phyloP scores from a whole-genome alignment of 371 early-diverging fungal species.

The Mortierella sp. region DNA sequence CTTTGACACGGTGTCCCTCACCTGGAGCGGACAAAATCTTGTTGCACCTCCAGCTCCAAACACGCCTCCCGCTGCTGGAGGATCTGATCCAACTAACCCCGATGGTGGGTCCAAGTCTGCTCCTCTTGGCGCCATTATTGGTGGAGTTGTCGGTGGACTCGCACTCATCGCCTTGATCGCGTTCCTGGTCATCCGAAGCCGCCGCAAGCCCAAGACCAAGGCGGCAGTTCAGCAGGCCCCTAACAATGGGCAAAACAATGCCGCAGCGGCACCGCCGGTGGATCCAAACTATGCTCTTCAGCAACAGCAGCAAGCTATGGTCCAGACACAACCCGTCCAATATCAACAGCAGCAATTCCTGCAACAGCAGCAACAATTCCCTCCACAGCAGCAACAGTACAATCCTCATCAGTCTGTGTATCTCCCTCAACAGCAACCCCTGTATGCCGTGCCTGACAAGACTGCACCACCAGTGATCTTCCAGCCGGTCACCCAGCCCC shows the following conservation, averaged over 20 bases:
- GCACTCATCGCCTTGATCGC: slow-evolving; percentile 31
- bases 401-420: slow-evolving; percentile 2
- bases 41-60: slow-evolving; percentile 8
- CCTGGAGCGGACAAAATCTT: slow-evolving; percentile 39
- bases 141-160: slow-evolving; percentile 42
- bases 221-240: not conserved
- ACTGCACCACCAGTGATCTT: slow-evolving; percentile 18
- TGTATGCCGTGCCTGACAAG: no score
- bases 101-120: not conserved
- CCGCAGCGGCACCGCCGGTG: slow-evolving; percentile 4
- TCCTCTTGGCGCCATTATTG: slow-evolving; percentile 33
- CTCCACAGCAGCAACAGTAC: slow-evolving; percentile 6
- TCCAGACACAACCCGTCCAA: not conserved
- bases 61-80: not conserved
- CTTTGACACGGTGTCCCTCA: slow-evolving; percentile 20
- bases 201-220: slow-evolving; percentile 9
- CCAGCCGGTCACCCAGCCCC: slow-evolving; percentile 11
- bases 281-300: slow-evolving; percentile 12
- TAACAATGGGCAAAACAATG: not conserved
- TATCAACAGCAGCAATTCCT: slow-evolving; percentile 4
- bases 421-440: slow-evolving; percentile 5
- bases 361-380: not conserved
- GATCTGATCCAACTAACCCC: not conserved
- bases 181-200: slow-evolving; percentile 34
- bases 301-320: slow-evolving; percentile 11